A percentile compares a stretch with the other conserved stretches of the same genome.
These are phyloP conservation scores for Platanthera zijinensis DNA, from an alignment of 106 monocot species.

Conservation along the genomic window DNA sequence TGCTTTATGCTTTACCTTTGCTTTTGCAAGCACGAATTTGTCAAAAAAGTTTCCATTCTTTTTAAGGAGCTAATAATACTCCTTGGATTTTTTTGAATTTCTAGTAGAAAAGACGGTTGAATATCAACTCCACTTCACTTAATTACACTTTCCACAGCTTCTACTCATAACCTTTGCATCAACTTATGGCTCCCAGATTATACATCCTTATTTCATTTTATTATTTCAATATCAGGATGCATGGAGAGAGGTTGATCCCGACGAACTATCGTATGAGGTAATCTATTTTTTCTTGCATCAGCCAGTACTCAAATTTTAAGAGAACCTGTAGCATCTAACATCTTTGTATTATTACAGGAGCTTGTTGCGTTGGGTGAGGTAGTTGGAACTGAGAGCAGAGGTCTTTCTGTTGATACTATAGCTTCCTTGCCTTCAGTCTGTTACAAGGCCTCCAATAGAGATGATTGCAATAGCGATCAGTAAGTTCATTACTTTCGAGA, in stretches of 20 bases:
- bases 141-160: too few species aligned
- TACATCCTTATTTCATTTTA: background rate
- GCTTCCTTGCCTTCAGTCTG: slow-evolving; percentile 70
- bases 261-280: slow-evolving; percentile 97
- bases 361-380: slow-evolving; percentile 85
- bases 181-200: background rate
- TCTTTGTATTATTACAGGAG: slow-evolving; percentile 37
- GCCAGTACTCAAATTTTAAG: background rate
- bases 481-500: slow-evolving; percentile 27
- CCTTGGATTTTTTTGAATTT: too few species aligned
- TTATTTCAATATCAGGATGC: slow-evolving; percentile 39
- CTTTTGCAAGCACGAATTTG: too few species aligned
- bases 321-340: background rate
- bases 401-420: slow-evolving; percentile 72
- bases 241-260: slow-evolving; percentile 94
- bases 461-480: slow-evolving; percentile 61
- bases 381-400: slow-evolving; percentile 86
- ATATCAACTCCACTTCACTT: too few species aligned
- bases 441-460: slow-evolving; percentile 44
- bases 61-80: too few species aligned
- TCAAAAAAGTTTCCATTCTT: too few species aligned
- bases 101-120: too few species aligned
- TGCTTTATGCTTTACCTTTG: too few species aligned
- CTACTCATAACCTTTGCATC: too few species aligned
- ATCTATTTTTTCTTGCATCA: background rate